These are phyloP conservation scores for Boletus vinaceobasis DNA, from an alignment of 768 basidiomycete genomes.

Conservation along the genomic window DNA sequence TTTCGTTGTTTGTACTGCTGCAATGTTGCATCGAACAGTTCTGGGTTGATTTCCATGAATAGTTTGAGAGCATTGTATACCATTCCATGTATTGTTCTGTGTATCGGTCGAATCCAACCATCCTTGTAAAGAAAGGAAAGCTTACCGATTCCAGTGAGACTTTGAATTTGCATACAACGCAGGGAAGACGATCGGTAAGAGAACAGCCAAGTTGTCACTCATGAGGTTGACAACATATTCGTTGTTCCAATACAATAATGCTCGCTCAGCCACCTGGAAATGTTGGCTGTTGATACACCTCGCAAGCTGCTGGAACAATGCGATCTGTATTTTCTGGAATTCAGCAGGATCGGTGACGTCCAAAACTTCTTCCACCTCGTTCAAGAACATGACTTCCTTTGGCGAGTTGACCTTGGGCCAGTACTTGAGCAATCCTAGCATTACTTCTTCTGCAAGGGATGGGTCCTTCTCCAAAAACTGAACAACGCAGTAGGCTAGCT, in stretches of 20 bases:
- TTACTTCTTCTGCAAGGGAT: slow-evolving; percentile 88
- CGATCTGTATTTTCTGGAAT: slow-evolving; percentile 93
- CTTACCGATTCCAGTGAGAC: slow-evolving; percentile 97
- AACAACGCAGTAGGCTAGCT: slow-evolving; percentile 97
- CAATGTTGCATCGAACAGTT: slow-evolving; percentile 91
- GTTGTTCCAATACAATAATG: slow-evolving; percentile 98
- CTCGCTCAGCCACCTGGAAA: slow-evolving; percentile 98
- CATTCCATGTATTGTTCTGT: slow-evolving; percentile 97
- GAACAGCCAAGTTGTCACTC: slow-evolving; percentile 87
- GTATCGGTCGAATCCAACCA: slow-evolving; percentile 5
- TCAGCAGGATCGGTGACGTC: slow-evolving; percentile 97
- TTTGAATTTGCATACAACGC: slow-evolving; percentile 94
- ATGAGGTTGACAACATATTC: slow-evolving; percentile 99
- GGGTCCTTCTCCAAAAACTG: slow-evolving; percentile 98
- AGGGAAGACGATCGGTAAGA: slow-evolving; percentile 96
- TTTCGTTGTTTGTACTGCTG: slow-evolving; percentile 89
- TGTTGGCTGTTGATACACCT: slow-evolving; percentile 99
- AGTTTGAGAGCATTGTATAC: slow-evolving; percentile 97
- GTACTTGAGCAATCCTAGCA: slow-evolving; percentile 91
- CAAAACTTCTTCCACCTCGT: slow-evolving; percentile 97
- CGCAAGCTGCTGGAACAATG: slow-evolving; percentile 90
- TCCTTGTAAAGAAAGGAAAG: slow-evolving; percentile 3
- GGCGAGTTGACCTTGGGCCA: slow-evolving; percentile 99
- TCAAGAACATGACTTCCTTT: slow-evolving; percentile 99
- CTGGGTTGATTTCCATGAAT: slow-evolving; percentile 99